Base-by-base conservation (phyloP, 1,284 basidiomycete genomes). In the Malassezia globosa region DNA sequence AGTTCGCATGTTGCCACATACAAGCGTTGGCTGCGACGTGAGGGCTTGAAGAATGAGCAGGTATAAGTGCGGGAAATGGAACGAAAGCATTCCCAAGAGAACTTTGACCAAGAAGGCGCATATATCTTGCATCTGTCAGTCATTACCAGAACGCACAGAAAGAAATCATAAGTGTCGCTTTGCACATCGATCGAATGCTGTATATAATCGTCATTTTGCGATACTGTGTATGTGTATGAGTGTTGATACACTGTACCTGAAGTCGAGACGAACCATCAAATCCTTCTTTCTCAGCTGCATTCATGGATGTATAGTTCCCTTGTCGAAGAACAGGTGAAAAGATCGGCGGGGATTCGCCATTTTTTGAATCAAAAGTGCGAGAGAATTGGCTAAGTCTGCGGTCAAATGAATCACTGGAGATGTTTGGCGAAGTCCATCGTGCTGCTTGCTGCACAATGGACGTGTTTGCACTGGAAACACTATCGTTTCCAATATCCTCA, bases 121-220 rank as follows among this genome's bases (percentile, higher is more conserved):
- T 35, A 34, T 50, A 44, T 3, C 42, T 44, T 23, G 2, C 33
- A 16, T 44, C n/a, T n/a, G n/a, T n/a, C n/a, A 7, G 37, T 31
- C 33, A n/a, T 21, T 14, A n/a, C 33, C 7, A 16, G 18, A 13
- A 34, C 35, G 16, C 35, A 52, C 38, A 52, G 7, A 7, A 42
- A 27, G 23, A 52, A 52, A 33, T 52, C 45, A 7, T 38, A 36
- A 5, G 50, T 52, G 10, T 47, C n/a, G n/a, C n/a, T n/a, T n/a
- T n/a, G n/a, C n/a, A n/a, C n/a, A n/a, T n/a, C n/a, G n/a, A n/a
- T n/a, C n/a, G n/a, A n/a, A n/a, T n/a, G n/a, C n/a, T n/a, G n/a
- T n/a, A n/a, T n/a, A n/a, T n/a, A n/a, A n/a, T n/a, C n/a, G n/a
- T n/a, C n/a, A n/a, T n/a, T n/a, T n/a, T n/a, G n/a, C n/a, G n/a